phyloP scores from a whole-genome alignment of 129 eudicot species.

The Saussurea involucrata region DNA sequence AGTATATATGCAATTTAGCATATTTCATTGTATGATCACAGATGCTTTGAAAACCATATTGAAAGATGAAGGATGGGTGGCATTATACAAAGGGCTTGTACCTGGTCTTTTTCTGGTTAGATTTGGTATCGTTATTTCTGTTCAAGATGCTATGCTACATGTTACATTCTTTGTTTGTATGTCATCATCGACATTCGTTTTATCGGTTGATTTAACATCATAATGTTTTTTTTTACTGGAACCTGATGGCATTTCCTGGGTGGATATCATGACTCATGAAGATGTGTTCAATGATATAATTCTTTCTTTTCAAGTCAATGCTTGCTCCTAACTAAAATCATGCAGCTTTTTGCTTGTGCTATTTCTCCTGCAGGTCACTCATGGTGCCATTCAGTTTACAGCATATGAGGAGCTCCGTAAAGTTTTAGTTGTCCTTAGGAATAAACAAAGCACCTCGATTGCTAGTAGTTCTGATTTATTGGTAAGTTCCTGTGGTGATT shows the following conservation, averaged over 20 bases:
- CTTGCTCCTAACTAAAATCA: not conserved
- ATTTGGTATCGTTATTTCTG: constrained; percentile 31
- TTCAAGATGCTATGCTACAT: constrained; percentile 7
- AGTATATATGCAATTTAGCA: not conserved
- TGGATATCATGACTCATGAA: not conserved
- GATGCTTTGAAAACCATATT: constrained; percentile 91
- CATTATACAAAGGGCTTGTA: constrained; percentile 84
- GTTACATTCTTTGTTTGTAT: constrained; percentile 5
- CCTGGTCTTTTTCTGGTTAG: constrained; percentile 98
- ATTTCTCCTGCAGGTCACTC: constrained; percentile 77
- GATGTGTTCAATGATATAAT: not conserved
- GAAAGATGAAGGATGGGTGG: constrained; percentile 98
- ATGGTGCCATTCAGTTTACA: constrained; percentile 98
- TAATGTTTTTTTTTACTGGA: not conserved
- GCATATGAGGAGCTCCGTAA: constrained; percentile 95
- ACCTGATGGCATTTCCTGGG: not conserved
- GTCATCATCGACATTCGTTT: not conserved
- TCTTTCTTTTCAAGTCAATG: not conserved
- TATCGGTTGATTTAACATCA: not conserved
- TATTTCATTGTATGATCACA: constrained; percentile 21
- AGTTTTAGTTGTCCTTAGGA: constrained; percentile 40
- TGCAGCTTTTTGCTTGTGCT: constrained; percentile 23
- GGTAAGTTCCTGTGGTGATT: constrained; percentile 37
- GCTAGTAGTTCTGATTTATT: constrained; percentile 39
- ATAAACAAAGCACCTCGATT: constrained; percentile 16